phyloP scores from a whole-genome alignment of 2,329 filamentous ascomycete genomes.

The Pestalotiopsis sp. region DNA sequence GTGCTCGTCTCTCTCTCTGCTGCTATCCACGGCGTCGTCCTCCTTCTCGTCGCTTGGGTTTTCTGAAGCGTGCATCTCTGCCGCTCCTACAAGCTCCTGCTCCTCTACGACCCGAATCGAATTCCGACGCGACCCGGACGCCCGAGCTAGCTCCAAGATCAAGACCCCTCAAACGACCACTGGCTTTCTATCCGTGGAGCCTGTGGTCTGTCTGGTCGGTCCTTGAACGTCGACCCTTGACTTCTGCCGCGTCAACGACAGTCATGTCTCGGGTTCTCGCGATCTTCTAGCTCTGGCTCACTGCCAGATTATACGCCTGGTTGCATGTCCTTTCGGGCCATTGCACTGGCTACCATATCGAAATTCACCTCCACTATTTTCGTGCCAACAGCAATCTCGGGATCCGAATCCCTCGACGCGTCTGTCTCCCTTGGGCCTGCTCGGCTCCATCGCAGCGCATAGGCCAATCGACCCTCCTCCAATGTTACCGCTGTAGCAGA shows the following conservation, averaged over 20 bases:
- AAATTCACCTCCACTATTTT: slow-evolving; percentile 19
- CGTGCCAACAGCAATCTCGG: slow-evolving; percentile 19
- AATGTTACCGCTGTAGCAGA: slow-evolving; percentile 39
- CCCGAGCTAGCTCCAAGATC: slow-evolving; percentile 15
- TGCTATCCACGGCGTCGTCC: background rate
- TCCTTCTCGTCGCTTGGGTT: background rate
- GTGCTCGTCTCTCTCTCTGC: background rate
- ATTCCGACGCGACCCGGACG: slow-evolving; percentile 1
- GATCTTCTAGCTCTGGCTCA: slow-evolving; percentile 42
- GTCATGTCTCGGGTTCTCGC: slow-evolving; percentile 41
- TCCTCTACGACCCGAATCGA: background rate
- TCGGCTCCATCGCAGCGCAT: slow-evolving; percentile 18
- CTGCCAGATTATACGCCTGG: slow-evolving; percentile 37
- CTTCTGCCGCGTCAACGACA: slow-evolving; percentile 25
- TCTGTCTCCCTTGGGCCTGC: slow-evolving; percentile 24
- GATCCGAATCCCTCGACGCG: slow-evolving; percentile 25
- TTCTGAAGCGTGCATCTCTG: background rate
- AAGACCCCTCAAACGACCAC: background rate
- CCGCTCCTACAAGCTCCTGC: background rate
- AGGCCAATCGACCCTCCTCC: slow-evolving; percentile 15
- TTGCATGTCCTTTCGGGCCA: slow-evolving; percentile 20
- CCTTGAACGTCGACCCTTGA: slow-evolving; percentile 18
- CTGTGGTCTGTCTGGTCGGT: slow-evolving; percentile 19
- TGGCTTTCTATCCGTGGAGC: slow-evolving; percentile 18
- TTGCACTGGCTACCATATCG: slow-evolving; percentile 12